Evolutionary conservation across 2,329 filamentous ascomycete genomes (phyloP).

Genomic region (Monosporascus sp.): DNA sequence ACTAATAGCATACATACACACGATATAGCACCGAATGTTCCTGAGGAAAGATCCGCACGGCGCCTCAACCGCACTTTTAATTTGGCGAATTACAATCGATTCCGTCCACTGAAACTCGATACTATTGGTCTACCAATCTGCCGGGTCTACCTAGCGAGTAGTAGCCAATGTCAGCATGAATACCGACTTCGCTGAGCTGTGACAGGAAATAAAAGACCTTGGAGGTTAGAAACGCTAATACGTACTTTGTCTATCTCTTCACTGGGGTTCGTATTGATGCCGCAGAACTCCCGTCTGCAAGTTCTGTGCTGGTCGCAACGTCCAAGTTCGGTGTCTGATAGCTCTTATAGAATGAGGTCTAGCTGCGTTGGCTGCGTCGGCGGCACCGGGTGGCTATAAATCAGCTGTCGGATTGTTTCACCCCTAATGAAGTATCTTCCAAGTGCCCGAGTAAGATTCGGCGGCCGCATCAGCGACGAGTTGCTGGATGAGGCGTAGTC

Average conservation of each 20-base stretch:
- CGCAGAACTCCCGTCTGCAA: not conserved
- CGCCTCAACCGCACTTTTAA: not conserved
- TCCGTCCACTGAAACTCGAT: not conserved
- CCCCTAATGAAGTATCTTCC: not conserved
- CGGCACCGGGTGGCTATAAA: not conserved
- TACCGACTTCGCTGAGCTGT: not conserved
- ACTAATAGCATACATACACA: constrained; percentile 14
- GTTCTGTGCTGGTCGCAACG: not conserved
- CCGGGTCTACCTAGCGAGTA: not conserved
- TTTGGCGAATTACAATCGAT: not conserved
- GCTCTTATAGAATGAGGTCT: not conserved
- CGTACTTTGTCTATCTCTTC: not conserved
- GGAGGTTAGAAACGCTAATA: not conserved
- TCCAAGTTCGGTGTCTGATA: not conserved
- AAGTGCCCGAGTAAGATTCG: not conserved
- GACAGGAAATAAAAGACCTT: not conserved
- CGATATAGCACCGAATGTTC: not conserved
- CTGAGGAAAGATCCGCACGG: not conserved
- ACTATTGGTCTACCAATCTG: not conserved
- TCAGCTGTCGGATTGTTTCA: not conserved
- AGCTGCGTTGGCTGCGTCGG: not conserved
- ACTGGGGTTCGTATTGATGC: not conserved
- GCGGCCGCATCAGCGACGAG: constrained; percentile 17
- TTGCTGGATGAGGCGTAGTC: constrained; percentile 28
- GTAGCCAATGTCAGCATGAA: not conserved